Evolutionary conservation across 1,139 yeast species (phyloP).

Genomic region (Candida mesenterica): DNA sequence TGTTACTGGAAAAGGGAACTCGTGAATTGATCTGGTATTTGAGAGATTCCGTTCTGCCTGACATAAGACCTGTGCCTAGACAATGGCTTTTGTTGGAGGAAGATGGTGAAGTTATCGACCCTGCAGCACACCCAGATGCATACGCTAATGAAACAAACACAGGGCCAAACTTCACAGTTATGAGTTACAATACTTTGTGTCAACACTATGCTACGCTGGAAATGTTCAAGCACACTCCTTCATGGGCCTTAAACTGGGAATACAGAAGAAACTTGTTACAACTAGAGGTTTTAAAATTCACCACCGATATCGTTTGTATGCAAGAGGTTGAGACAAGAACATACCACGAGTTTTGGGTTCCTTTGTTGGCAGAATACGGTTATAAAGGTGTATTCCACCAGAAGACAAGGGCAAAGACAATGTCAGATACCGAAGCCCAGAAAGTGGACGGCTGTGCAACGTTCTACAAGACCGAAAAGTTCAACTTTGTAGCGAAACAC

Average conservation of each 20-base stretch:
- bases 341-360: constrained; percentile 83
- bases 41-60: constrained; percentile 77
- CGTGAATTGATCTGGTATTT: constrained; percentile 75
- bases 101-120: constrained; percentile 63
- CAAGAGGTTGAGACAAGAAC: constrained; percentile 94
- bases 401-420: constrained; percentile 90
- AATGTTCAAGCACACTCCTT: constrained; percentile 91
- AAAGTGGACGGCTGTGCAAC: constrained; percentile 98
- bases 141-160: constrained; percentile 27
- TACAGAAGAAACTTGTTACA: constrained; percentile 75
- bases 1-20: constrained; percentile 80
- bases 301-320: constrained; percentile 80
- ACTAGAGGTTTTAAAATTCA: constrained; percentile 63
- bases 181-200: constrained; percentile 89
- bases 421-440: constrained; percentile 78
- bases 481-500: constrained; percentile 68
- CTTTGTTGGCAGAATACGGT: constrained; percentile 68
- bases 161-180: constrained; percentile 59
- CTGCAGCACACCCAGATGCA: constrained; percentile 30
- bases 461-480: constrained; percentile 69
- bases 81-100: constrained; percentile 79
- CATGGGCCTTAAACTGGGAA: constrained; percentile 97
- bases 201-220: constrained; percentile 93
- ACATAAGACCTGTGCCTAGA: constrained; percentile 67
- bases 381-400: constrained; percentile 81